Evolutionary conservation across 768 basidiomycete species (phyloP), one percentile per base, ranked within the genome.

Genomic region (Psilocybe azurescens): DNA sequence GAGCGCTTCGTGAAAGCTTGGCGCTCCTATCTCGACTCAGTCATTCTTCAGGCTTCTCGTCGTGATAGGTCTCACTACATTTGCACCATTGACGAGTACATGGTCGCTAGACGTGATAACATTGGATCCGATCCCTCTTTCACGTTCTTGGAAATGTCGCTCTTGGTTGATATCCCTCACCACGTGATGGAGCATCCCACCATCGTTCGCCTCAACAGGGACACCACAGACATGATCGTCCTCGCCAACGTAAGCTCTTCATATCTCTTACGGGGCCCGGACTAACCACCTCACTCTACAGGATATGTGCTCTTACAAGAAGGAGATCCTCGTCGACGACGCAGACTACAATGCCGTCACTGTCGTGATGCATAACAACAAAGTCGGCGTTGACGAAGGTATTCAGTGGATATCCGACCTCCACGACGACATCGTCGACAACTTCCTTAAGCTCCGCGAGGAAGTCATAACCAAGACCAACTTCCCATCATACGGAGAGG

Each of bases 221-320:
- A 58, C 32, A 48, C 52, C 10, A 63, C 46, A 3, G 57, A 59
- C 29, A 56, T 63, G 62, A 63, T 63, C 20, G 53, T 63, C 5
- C 48, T 58, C 13, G 62, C 58, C 6, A 63, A 63, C 28, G 62
- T 63, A 59, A 53, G 58, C 28, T 20, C 16, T 16, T 29, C 30
- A n/a, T 24, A 28, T 18, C 32, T 44, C 41, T 6, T 14, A 13
- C 41, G 9, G 5, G 0, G n/a, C 10, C 14, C 36, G 3, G 10
- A 30, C 28, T 9, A 9, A 5, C 5, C 20, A 11, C 4, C 13
- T 6, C 41, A 44, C 11, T 4, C 41, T 24, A 36, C 10, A 63
- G 62, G 62, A 63, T n/a, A 63, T 63, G 62, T 55, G 53, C 47
- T 63, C 62, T 0, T 63, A 63, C 48, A 59, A 59, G 18, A 53